Evolutionary conservation across 805 yeast species (phyloP), one percentile per base, ranked within the genome.

Genomic region (Suhomyces pyralidae): DNA sequence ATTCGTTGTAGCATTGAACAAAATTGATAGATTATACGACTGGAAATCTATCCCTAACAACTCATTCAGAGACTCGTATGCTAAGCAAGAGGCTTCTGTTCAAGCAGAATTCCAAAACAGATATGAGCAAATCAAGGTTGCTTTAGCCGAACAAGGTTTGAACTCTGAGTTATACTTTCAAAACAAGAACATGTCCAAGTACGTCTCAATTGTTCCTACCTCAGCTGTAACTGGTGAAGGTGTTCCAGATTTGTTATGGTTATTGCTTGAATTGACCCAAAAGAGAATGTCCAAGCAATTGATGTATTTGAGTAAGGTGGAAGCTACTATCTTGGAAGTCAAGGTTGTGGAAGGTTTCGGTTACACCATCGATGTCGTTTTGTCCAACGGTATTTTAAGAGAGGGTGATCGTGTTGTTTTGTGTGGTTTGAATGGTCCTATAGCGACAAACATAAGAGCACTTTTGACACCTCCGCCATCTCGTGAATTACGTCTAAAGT

Each of bases 151-250:
- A 77, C 99, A 94, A 76, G 98, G 99, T 65, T 85, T 94, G 78
- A 94, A 94, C 79, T 89, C 98, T 52, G 99, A 96, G 76, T 81
- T 94, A 58, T 94, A 94, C 74, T 94, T 80, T 88, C 90, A 93
- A 73, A 94, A 94, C 82, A 88, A 87, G 73, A 94, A 93, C 77
- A 77, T 93, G 81, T 77, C 97, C 52, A 90, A 91, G 70, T 90
- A 86, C 66, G 99, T 94, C 51, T 91, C 97, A 36, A 88, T 94
- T 63, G 97, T 94, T 45, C 99, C 99, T 62, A 94, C 99, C 17
- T 93, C 98, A 57, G 99, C 99, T 51, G 96, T 92, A 45, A 92
- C 97, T 12, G 99, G 99, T 71, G 99, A 94, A 77, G 99, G 99
- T 88, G 96, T 94, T 63, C 99, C 99, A 48, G 99, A 94, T 83